phyloP scores from a whole-genome alignment of 345 rosid genomes.

The Reutealis trisperma region DNA sequence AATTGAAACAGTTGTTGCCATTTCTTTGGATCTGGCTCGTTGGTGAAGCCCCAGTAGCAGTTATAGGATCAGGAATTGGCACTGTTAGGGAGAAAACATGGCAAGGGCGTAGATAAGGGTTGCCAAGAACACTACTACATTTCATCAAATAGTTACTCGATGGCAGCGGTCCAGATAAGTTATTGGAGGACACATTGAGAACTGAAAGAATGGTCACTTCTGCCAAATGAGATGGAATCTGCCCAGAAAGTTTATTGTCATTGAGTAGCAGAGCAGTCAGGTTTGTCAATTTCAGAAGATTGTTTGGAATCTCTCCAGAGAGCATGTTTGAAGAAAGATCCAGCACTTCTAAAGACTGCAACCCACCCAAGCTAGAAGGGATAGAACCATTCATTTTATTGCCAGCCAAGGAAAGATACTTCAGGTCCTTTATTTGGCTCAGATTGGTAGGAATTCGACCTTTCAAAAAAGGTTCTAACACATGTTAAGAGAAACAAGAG shows the following conservation, averaged over 20 bases:
- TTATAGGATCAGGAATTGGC: constrained; percentile 36
- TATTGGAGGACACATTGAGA: constrained; percentile 61
- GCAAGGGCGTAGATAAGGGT: constrained; percentile 56
- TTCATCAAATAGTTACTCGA: constrained; percentile 37
- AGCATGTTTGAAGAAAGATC: constrained; percentile 64
- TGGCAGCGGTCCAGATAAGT: constrained; percentile 64
- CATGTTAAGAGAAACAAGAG: constrained; percentile 50
- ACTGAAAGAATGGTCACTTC: constrained; percentile 43
- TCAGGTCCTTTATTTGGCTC: constrained; percentile 39
- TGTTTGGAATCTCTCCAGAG: constrained; percentile 53
- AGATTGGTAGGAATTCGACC: constrained; percentile 49
- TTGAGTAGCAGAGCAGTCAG: constrained; percentile 57
- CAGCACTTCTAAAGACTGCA: constrained; percentile 44
- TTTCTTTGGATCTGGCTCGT: constrained; percentile 20
- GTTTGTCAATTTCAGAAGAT: constrained; percentile 45
- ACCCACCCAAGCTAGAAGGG: constrained; percentile 47
- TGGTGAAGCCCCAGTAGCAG: constrained; percentile 20
- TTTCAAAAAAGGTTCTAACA: constrained; percentile 53
- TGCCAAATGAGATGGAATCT: constrained; percentile 57
- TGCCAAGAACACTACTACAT: constrained; percentile 56
- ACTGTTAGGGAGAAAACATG: constrained; percentile 35
- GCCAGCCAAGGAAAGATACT: constrained; percentile 54
- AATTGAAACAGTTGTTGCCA: constrained; percentile 31
- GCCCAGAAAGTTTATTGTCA: constrained; percentile 59
- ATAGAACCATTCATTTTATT: constrained; percentile 55